phyloP scores from a whole-genome alignment of 768 basidiomycete genomes.

The Naganishia vishniacii region DNA sequence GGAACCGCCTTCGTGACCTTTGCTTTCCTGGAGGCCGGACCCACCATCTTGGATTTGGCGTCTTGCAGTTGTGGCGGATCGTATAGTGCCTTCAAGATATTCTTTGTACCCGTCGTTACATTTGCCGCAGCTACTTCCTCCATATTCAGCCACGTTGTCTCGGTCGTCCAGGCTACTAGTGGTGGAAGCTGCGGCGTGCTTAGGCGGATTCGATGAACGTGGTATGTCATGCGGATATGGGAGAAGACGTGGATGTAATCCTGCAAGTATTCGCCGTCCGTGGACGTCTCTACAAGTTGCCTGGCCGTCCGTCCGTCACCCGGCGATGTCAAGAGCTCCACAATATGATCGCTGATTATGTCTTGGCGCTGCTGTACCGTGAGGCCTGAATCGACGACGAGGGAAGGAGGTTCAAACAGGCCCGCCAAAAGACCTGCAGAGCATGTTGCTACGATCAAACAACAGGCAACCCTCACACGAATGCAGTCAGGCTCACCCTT shows the following conservation, averaged over 20 bases:
- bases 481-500: too few relatives aligned
- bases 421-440: slow-evolving; percentile 77
- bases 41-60: neutral
- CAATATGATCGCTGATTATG: neutral
- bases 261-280: slow-evolving; percentile 46
- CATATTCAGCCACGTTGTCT: neutral
- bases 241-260: slow-evolving; percentile 78
- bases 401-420: slow-evolving; percentile 70
- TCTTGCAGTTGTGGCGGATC: slow-evolving; percentile 8
- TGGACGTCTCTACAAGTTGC: neutral
- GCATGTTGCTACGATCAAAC: neutral
- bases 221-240: slow-evolving; percentile 77
- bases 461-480: too few relatives aligned
- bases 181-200: neutral
- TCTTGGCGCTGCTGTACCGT: neutral
- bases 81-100: slow-evolving; percentile 8
- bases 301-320: neutral
- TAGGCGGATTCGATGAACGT: slow-evolving; percentile 29
- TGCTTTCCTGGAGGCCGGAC: neutral
- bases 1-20: neutral
- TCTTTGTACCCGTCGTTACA: slow-evolving; percentile 8
- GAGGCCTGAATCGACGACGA: slow-evolving; percentile 36
- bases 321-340: neutral
- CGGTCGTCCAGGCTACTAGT: neutral
- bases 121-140: slow-evolving; percentile 4